Base-by-base conservation (phyloP, 257 asterid species). In the Galeopsis tetrahit region DNA sequence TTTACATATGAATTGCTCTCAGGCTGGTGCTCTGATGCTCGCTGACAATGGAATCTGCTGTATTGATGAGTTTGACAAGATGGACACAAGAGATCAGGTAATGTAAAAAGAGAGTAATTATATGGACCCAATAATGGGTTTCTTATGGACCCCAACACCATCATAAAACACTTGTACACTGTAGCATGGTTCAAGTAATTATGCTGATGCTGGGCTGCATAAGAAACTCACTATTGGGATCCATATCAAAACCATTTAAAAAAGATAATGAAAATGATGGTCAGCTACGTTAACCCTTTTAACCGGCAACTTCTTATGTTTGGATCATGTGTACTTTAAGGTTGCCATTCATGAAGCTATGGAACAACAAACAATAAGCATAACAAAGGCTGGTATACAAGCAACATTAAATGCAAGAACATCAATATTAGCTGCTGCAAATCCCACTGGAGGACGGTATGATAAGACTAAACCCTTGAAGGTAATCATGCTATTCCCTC, bases 11-110 rank as follows among this genome's bases (percentile, higher is more conserved):
- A 38, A 62, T 70, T 71, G 57, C 73, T 69, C 70, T 76, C 85
- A 95, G 99, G 99, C 99, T 69, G 98, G 99, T 31, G 99, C 99
- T n/a, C 81, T 95, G 67, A 95, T 95, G 97, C 97, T 95, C 82
- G 97, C 98, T 81, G 99, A 95, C 75, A 95, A 95, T 72, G 99
- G 99, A 68, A 77, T 95, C 73, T 95, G 99, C 78, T 95, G 99
- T 79, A 92, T 95, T 71, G 99, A 95, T 51, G 98, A 95, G 82
- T 95, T 95, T 82, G 99, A 95, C 82, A 95, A 95, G 85, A 95
- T 95, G 99, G 99, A 95, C 72, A 60, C 88, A 66, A 86, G 91
- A 80, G 99, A 95, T 87, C 99, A 95, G 98, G 99, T 92, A 79
- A 63, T 31, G 44, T 34, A 10, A 42, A 66, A 21, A 21, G 28